Conservation (phyloP, 371 early-diverging fungal species). For the Rhizopus stolonifer region DNA sequence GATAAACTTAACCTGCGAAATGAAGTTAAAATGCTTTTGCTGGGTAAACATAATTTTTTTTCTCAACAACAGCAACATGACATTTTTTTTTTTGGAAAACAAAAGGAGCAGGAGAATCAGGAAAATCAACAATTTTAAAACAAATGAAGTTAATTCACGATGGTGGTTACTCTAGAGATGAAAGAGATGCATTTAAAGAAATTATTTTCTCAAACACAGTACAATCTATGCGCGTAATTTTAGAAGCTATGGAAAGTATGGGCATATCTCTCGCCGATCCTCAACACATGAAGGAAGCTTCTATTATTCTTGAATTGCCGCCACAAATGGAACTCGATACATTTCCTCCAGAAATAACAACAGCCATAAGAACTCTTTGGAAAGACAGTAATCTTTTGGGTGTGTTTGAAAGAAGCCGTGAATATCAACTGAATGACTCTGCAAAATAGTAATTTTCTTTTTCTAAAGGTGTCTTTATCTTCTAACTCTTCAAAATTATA, state of each 20-base stretch:
- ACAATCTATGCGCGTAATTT: constrained; percentile 91
- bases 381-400: constrained; percentile 70
- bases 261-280: constrained; percentile 58
- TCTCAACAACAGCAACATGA: neutral
- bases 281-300: constrained; percentile 20
- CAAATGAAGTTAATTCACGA: constrained; percentile 97
- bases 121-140: too few species aligned
- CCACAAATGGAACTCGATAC: constrained; percentile 75
- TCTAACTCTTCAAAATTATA: constrained; percentile 11
- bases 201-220: constrained; percentile 94
- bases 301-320: constrained; percentile 55
- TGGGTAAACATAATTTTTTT: constrained; percentile 65
- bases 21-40: constrained; percentile 93
- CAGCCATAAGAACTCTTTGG: constrained; percentile 76
- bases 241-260: constrained; percentile 90
- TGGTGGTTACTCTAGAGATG: constrained; percentile 84
- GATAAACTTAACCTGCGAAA: constrained; percentile 77
- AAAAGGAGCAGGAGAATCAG: constrained; percentile 65
- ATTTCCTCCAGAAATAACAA: constrained; percentile 56
- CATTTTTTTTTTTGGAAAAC: neutral
- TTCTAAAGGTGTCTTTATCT: neutral
- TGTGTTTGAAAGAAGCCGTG: constrained; percentile 66
- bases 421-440: constrained; percentile 85
- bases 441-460: constrained; percentile 63
- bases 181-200: constrained; percentile 87